Evolutionary conservation across 768 basidiomycete genomes (phyloP).

Genomic region (Neoboletus magnificus): DNA sequence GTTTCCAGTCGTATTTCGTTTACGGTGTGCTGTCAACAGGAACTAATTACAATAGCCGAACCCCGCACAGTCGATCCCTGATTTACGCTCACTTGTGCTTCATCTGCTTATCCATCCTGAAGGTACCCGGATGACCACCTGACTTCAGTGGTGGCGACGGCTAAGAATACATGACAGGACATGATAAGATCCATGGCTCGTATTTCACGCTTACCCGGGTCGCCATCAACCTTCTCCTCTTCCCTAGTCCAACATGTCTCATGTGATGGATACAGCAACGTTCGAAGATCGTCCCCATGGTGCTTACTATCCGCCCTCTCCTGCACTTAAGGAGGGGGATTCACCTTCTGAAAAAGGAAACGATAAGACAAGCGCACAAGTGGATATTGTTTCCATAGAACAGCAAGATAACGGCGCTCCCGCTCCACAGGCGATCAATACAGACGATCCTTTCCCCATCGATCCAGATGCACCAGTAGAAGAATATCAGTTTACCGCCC

Average conservation of each 20-base stretch:
- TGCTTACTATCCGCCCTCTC: not conserved
- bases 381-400: slow-evolving; percentile 4
- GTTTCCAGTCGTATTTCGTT: not conserved
- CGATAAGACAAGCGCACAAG: not conserved
- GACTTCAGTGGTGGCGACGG: not conserved
- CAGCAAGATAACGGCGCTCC: not conserved
- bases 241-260: not conserved
- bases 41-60: not conserved
- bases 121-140: not conserved
- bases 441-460: slow-evolving; percentile 1
- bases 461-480: not conserved
- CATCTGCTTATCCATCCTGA: not conserved
- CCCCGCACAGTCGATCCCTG: not conserved
- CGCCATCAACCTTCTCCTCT: not conserved
- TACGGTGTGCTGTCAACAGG: not conserved
- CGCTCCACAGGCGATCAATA: not conserved
- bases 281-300: not conserved
- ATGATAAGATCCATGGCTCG: not conserved
- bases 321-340: not conserved
- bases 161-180: not conserved
- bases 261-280: not conserved
- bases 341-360: slow-evolving; percentile 4
- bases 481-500: not conserved
- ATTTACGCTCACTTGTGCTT: not conserved
- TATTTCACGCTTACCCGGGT: not conserved